Conservation (phyloP, 495 filamentous ascomycete genomes). For the Bombardia bombarda region DNA sequence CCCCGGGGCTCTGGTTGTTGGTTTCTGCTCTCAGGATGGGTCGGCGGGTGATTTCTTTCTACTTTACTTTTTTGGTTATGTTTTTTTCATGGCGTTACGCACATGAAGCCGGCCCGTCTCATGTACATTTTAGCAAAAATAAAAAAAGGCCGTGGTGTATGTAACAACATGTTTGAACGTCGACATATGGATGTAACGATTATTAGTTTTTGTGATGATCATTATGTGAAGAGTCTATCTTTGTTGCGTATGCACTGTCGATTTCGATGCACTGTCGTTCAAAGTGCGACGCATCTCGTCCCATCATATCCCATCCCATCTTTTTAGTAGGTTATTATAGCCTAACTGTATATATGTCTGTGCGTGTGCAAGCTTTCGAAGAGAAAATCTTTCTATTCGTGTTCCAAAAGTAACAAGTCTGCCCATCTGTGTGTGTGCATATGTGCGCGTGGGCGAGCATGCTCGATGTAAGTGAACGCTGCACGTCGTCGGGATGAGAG, state of each 20-base stretch:
- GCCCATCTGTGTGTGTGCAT: not conserved
- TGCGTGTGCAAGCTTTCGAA: no score
- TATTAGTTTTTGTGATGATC: not conserved
- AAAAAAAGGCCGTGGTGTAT: conserved; percentile 5
- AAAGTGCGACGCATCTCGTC: no score
- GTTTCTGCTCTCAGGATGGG: conserved; percentile 4
- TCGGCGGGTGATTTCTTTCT: not conserved
- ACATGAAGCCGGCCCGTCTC: conserved; percentile 9
- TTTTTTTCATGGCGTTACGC: conserved; percentile 9
- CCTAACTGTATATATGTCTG: no score
- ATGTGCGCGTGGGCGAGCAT: not conserved
- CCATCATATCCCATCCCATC: no score
- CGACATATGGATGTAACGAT: no score
- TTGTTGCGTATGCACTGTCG: not conserved
- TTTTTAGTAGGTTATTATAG: no score
- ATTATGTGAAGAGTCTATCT: not conserved
- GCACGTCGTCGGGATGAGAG: conserved; percentile 10
- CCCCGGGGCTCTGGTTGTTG: conserved; percentile 13
- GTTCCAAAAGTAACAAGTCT: not conserved
- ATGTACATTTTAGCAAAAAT: conserved; percentile 12
- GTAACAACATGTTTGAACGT: conserved; percentile 6
- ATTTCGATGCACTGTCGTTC: no score
- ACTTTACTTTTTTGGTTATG: not conserved
- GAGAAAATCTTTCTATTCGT: not conserved
- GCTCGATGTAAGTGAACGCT: not conserved